phyloP scores from a whole-genome alignment of 371 early-diverging fungal genomes.

The Mortierella sp. region DNA sequence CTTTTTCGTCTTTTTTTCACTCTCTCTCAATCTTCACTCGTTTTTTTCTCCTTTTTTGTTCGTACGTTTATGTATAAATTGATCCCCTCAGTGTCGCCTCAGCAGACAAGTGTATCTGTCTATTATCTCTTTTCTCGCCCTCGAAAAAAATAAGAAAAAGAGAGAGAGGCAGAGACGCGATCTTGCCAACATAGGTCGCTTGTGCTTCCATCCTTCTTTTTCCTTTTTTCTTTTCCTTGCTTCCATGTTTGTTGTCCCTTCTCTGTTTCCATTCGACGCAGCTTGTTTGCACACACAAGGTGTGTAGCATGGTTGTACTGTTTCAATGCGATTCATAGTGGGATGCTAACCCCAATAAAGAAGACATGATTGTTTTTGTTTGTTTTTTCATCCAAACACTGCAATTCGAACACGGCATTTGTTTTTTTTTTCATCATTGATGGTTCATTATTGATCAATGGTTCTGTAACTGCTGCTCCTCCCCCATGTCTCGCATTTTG shows the following conservation, averaged over 20 bases:
- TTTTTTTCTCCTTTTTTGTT: not conserved
- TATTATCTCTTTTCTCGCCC: not conserved
- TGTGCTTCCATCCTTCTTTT: not conserved
- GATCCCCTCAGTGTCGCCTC: too few species aligned
- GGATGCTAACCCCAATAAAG: not conserved
- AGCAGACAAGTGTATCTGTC: not conserved
- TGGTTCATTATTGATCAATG: too few species aligned
- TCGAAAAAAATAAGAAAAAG: not conserved
- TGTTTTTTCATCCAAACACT: slow-evolving; percentile 5
- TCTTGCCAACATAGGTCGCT: not conserved
- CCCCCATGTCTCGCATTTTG: not conserved
- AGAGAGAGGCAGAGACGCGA: not conserved
- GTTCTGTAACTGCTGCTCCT: not conserved
- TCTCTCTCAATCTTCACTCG: not conserved
- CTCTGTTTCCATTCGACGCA: not conserved
- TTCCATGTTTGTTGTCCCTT: too few species aligned
- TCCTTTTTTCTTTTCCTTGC: not conserved
- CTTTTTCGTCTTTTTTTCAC: not conserved
- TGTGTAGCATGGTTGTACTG: not conserved
- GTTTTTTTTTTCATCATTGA: not conserved
- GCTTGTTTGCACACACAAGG: not conserved
- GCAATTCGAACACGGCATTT: not conserved
- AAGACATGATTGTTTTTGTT: not conserved
- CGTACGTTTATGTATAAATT: not conserved
- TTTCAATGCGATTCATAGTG: not conserved